Evolutionary conservation across 768 basidiomycete species (phyloP).

Genomic region (Tricholoma matsutake): DNA sequence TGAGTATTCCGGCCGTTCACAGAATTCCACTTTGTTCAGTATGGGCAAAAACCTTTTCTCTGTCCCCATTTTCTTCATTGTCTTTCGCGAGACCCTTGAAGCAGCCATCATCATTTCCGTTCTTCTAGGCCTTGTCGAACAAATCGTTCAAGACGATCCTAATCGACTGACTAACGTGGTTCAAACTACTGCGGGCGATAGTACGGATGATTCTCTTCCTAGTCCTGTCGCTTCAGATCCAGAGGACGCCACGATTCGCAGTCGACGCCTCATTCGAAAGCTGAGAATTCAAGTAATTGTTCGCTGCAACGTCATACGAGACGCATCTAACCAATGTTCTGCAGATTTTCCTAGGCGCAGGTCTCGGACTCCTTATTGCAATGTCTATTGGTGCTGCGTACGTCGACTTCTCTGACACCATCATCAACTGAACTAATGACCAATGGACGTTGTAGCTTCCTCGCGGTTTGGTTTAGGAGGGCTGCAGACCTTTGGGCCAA

Average conservation of each 20-base stretch:
- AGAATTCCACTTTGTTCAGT: slow-evolving; percentile 15
- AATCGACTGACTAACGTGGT: slow-evolving; percentile 13
- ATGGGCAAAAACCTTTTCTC: slow-evolving; percentile 83
- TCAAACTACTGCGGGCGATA: slow-evolving; percentile 14
- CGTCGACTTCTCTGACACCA: slow-evolving; percentile 10
- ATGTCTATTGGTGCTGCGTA: slow-evolving; percentile 80
- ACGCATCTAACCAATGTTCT: not conserved
- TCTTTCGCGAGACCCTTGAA: slow-evolving; percentile 93
- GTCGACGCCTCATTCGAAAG: slow-evolving; percentile 54
- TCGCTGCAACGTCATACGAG: not conserved
- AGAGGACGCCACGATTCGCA: slow-evolving; percentile 28
- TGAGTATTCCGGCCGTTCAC: too few species aligned
- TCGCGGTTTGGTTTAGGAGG: slow-evolving; percentile 93
- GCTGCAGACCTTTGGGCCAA: slow-evolving; percentile 80
- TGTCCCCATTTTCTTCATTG: slow-evolving; percentile 93
- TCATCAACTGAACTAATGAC: not conserved
- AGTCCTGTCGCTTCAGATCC: slow-evolving; percentile 19
- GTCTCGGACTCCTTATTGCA: slow-evolving; percentile 73
- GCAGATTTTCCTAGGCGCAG: slow-evolving; percentile 76
- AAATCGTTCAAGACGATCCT: slow-evolving; percentile 54
- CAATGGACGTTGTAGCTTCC: slow-evolving; percentile 48
- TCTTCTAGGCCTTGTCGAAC: slow-evolving; percentile 87
- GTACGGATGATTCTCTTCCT: slow-evolving; percentile 24
- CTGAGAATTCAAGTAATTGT: slow-evolving; percentile 60
- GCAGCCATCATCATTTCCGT: slow-evolving; percentile 91